Conservation (phyloP, 257 asterid species). For the Jasminum sambac region DNA sequence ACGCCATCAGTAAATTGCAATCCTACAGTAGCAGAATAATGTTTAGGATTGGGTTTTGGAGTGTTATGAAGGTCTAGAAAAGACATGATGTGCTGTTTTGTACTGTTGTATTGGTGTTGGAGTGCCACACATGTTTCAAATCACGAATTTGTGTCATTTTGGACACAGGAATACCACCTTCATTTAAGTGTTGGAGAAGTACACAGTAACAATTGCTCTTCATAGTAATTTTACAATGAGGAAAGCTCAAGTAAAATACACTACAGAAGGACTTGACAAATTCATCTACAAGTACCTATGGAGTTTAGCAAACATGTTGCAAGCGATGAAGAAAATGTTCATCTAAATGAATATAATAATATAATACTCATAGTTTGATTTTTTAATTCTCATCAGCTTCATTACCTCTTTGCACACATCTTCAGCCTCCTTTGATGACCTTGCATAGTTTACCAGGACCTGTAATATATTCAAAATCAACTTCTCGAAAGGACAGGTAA, state of each 20-base stretch:
- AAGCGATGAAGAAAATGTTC: neutral
- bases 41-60: neutral
- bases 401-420: conserved; percentile 76
- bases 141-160: neutral
- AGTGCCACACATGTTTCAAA: neutral
- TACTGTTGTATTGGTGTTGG: neutral
- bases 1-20: neutral
- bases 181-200: neutral
- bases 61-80: neutral
- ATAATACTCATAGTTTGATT: neutral
- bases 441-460: conserved; percentile 96
- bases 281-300: neutral
- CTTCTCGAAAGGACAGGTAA: neutral
- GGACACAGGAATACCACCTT: neutral
- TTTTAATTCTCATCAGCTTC: neutral
- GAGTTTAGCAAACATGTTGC: neutral
- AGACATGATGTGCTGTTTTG: neutral
- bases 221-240: neutral
- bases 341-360: neutral
- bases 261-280: neutral
- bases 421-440: conserved; percentile 98
- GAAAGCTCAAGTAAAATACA: neutral
- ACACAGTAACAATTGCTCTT: neutral
- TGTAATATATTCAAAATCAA: conserved; percentile 35
- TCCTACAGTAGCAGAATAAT: neutral